phyloP scores from a whole-genome alignment of 108 stramenopile genomes.

The Licmophora abbreviata region DNA sequence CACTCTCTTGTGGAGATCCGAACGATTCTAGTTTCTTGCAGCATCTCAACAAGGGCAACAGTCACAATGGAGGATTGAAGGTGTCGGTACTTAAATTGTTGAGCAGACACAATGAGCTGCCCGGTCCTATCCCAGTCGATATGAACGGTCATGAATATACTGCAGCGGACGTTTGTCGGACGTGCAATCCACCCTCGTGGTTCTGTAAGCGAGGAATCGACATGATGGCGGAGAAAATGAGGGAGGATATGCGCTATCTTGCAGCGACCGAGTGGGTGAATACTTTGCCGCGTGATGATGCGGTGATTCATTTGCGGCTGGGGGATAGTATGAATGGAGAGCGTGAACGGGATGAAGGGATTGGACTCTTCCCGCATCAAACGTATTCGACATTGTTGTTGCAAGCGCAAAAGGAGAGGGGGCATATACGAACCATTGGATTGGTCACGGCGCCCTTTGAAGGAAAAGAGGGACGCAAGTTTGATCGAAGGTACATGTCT shows the following conservation, averaged over 20 bases:
- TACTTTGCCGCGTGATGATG: slow-evolving; percentile 1
- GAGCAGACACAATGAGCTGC: background rate
- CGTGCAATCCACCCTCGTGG: too few species aligned
- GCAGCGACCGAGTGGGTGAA: background rate
- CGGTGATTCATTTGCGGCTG: slow-evolving; percentile 7
- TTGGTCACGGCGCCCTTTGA: slow-evolving; percentile 4
- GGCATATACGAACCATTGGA: background rate
- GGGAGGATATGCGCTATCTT: too few species aligned
- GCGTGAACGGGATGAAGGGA: background rate
- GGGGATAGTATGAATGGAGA: background rate
- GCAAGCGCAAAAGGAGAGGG: background rate
- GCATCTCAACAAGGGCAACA: too few species aligned
- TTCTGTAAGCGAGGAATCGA: too few species aligned
- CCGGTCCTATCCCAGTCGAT: background rate
- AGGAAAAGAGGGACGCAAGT: background rate
- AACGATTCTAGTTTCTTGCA: too few species aligned
- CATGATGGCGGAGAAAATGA: too few species aligned
- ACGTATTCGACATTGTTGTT: background rate
- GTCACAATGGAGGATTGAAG: too few species aligned
- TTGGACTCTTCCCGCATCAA: background rate
- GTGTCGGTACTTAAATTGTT: too few species aligned
- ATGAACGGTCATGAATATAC: too few species aligned
- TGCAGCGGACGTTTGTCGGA: too few species aligned
- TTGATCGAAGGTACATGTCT: background rate
- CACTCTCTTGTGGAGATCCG: background rate